These are phyloP conservation scores for Aspergillus sp. DNA, from an alignment of 2,329 filamentous ascomycete species.

Conservation along the genomic window DNA sequence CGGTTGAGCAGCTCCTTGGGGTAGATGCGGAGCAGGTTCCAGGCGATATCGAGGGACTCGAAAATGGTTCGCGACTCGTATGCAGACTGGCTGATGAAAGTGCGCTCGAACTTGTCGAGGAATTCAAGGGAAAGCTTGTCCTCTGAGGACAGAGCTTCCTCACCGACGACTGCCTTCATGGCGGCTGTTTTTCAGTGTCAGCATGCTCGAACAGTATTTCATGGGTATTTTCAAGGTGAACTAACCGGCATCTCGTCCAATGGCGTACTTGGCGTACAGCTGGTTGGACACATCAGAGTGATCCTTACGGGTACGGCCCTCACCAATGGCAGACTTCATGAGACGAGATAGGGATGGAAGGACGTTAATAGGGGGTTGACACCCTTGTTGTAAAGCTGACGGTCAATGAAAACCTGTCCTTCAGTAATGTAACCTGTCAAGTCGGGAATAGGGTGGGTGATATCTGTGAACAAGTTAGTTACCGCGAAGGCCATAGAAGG, in stretches of 20 bases:
- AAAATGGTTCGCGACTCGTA: slow-evolving; percentile 91
- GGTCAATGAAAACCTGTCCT: slow-evolving; percentile 96
- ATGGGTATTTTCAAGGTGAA: slow-evolving; percentile 1
- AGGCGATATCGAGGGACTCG: slow-evolving; percentile 92
- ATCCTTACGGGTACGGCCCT: slow-evolving; percentile 93
- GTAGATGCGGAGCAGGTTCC: slow-evolving; percentile 94
- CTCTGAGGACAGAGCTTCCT: slow-evolving; percentile 90
- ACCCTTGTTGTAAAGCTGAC: slow-evolving; percentile 89
- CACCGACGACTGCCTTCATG: slow-evolving; percentile 99
- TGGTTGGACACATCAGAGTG: slow-evolving; percentile 99
- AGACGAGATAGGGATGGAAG: slow-evolving; percentile 95
- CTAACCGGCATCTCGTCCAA: slow-evolving; percentile 80
- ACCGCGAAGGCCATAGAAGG: neutral
- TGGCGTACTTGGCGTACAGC: slow-evolving; percentile 98
- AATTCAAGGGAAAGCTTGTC: slow-evolving; percentile 98
- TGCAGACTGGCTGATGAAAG: slow-evolving; percentile 85
- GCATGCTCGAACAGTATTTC: slow-evolving; percentile 1
- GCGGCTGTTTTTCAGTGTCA: slow-evolving; percentile 51
- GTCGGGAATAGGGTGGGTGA: slow-evolving; percentile 98
- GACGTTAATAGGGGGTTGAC: slow-evolving; percentile 99
- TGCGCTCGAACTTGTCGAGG: slow-evolving; percentile 95
- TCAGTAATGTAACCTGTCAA: slow-evolving; percentile 99
- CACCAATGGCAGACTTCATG: slow-evolving; percentile 99
- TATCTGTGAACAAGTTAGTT: slow-evolving; percentile 53
- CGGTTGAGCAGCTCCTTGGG: slow-evolving; percentile 97